Base-by-base conservation (phyloP, 768 basidiomycete species). In the Lentinula sp. region DNA sequence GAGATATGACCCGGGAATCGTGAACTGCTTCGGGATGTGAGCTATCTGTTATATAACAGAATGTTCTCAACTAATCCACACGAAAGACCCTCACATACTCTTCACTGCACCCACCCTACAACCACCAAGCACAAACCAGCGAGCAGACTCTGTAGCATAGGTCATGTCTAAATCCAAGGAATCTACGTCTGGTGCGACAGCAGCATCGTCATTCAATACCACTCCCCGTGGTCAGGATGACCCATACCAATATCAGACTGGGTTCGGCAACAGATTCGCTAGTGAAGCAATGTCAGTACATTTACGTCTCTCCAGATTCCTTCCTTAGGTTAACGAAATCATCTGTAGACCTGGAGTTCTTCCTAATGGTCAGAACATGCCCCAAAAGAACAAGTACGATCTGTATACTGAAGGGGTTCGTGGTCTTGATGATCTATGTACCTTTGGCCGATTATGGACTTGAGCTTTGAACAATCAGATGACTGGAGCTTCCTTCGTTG, bases 301-400 rank as follows among this genome's bases (percentile, higher is more conserved):
- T 16, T 46, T 1, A 7, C 1, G 35, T 48, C 11, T 31, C 23
- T 23, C 23, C 23, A 23, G 23, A 23, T 23, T 23, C 23, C 23
- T 23, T 23, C 23, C 23, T 23, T 23, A 23, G 23, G n/a, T 60
- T 32, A 28, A 51, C 54, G 10, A 3, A 4, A 10, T 52, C 9
- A 15, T 28, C 28, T 1, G 5, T 57, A 85, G 84, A 43, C 84
- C 85, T 1, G 82, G 80, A 3, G 75, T 77, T 4, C 78, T 88
- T 0, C 87, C 86, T 0, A 57, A 74, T 16, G 86, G 73, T 0
- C 86, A 87, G 72, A 86, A 87, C 66, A 80, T 70, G 60, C 85
- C 86, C 0, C 86, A 87, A 73, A 83, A 80, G 65, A 74, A 74
- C 70, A 86, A 84, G 66, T 87, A 85, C 68, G 84, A 80, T 59